These are phyloP conservation scores for Trametes sp. DNA, from an alignment of 1,284 basidiomycete species.

Conservation along the genomic window DNA sequence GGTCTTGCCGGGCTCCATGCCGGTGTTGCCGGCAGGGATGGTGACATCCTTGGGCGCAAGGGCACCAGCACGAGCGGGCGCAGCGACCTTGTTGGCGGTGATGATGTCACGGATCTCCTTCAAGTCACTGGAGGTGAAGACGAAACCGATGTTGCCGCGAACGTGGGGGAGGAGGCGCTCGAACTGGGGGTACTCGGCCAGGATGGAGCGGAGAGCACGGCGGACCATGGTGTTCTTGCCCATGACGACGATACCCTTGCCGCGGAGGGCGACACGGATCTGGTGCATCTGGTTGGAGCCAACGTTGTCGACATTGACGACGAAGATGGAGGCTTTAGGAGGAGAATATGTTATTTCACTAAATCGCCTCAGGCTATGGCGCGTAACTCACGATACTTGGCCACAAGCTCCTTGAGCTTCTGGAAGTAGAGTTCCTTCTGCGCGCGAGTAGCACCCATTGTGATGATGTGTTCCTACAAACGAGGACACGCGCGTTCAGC, in stretches of 20 bases:
- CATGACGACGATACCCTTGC: conserved; percentile 98
- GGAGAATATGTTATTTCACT: too few species aligned
- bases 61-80: conserved; percentile 98
- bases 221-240: conserved; percentile 99
- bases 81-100: conserved; percentile 96
- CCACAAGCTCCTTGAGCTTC: conserved; percentile 94
- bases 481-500: conserved; percentile 16
- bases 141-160: conserved; percentile 99
- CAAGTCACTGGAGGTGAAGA: conserved; percentile 94
- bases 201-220: conserved; percentile 92
- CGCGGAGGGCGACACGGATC: conserved; percentile 96
- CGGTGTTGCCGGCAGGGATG: conserved; percentile 97
- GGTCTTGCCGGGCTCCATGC: conserved; percentile 99
- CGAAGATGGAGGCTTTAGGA: conserved; percentile 94
- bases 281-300: conserved; percentile 99
- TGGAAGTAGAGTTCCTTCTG: conserved; percentile 95
- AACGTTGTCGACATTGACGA: conserved; percentile 99
- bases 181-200: conserved; percentile 91
- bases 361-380: too few species aligned
- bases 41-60: conserved; percentile 91
- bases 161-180: conserved; percentile 97
- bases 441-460: conserved; percentile 92
- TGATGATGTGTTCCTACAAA: conserved; percentile 41
- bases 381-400: conserved; percentile 81
- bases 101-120: conserved; percentile 96